Evolutionary conservation across 2,329 filamentous ascomycete species (phyloP).

Genomic region (Monosporascus sp.): DNA sequence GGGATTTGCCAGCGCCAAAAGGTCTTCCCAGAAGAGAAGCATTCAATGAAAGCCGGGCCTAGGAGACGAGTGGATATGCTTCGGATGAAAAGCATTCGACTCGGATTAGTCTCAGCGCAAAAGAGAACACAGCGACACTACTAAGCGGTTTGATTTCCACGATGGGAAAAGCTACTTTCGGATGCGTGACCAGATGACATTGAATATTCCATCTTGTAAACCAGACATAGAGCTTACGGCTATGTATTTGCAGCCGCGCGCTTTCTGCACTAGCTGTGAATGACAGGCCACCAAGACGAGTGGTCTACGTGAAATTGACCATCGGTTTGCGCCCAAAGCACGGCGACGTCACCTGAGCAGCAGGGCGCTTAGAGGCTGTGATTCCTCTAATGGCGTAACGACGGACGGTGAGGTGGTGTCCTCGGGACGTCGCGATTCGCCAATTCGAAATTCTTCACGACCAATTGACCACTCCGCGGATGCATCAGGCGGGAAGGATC

Average conservation of each 20-base stretch:
- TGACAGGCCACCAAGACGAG: neutral
- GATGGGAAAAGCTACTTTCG: no score
- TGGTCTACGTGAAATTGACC: neutral
- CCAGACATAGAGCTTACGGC: no score
- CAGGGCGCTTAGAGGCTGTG: neutral
- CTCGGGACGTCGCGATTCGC: neutral
- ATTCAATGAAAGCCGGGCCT: neutral
- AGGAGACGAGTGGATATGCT: neutral
- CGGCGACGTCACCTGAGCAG: neutral
- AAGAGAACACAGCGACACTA: neutral
- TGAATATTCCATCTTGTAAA: no score
- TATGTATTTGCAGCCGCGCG: no score
- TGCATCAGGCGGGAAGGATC: neutral
- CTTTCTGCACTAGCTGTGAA: neutral
- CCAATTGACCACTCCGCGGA: neutral
- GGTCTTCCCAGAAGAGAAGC: neutral
- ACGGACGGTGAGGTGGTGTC: neutral
- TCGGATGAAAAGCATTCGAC: neutral
- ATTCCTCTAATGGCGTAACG: neutral
- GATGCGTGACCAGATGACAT: no score
- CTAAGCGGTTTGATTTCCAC: no score
- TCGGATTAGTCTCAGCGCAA: neutral
- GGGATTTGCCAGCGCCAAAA: neutral
- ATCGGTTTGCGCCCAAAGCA: neutral
- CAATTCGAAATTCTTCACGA: neutral